Conservation (phyloP, 208 protist genomes). For the Novymonas esmeraldas region DNA sequence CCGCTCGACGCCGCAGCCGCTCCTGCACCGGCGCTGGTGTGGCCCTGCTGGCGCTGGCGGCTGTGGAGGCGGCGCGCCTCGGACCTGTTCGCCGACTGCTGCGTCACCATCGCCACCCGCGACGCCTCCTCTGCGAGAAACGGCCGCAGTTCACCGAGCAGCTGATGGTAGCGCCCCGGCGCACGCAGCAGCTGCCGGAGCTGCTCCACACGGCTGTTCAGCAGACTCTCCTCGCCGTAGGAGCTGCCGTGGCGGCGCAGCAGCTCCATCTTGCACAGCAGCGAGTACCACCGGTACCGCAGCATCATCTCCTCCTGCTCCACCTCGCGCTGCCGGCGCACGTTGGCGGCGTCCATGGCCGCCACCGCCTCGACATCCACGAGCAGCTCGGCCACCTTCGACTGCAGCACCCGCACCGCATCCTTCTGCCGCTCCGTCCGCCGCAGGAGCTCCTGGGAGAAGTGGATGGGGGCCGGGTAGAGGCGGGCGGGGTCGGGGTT, state of each 20-base stretch:
- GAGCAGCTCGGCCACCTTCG: constrained; percentile 41
- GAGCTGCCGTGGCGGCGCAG: constrained; percentile 46
- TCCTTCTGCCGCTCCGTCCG: constrained; percentile 66
- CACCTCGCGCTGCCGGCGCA: constrained; percentile 33
- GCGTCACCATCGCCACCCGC: constrained; percentile 33
- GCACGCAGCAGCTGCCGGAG: constrained; percentile 56
- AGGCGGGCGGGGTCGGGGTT: constrained; percentile 62
- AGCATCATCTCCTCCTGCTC: constrained; percentile 68
- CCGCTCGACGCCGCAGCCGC: constrained; percentile 3
- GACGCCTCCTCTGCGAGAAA: constrained; percentile 52
- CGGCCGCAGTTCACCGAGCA: constrained; percentile 50
- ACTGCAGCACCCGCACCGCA: constrained; percentile 33
- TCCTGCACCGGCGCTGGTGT: neutral
- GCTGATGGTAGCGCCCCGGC: constrained; percentile 45
- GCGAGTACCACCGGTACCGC: constrained; percentile 51
- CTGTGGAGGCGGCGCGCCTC: constrained; percentile 7
- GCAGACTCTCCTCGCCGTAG: constrained; percentile 43
- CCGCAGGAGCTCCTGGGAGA: constrained; percentile 65
- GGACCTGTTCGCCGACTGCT: constrained; percentile 3
- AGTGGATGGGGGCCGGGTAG: constrained; percentile 71
- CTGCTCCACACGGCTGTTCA: constrained; percentile 36
- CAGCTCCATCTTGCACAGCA: constrained; percentile 60
- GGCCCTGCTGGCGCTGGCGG: constrained; percentile 3
- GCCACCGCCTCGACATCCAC: constrained; percentile 43
- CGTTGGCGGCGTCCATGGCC: constrained; percentile 51